phyloP scores from a whole-genome alignment of 148 eudicot genomes.

The Polygonum aviculare region DNA sequence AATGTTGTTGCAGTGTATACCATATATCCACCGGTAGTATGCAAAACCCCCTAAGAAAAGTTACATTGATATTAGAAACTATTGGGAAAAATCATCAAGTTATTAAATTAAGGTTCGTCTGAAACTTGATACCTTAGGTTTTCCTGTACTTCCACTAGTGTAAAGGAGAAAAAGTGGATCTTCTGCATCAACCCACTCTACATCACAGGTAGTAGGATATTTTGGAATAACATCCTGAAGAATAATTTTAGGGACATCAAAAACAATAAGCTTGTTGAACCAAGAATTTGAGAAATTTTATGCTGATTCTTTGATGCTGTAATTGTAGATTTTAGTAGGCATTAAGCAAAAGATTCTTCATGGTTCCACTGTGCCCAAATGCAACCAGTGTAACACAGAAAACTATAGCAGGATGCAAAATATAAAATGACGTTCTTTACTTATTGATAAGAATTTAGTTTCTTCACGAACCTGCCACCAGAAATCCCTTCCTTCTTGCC shows the following conservation, averaged over 20 bases:
- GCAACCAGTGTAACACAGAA: neutral
- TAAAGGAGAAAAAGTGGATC: slow-evolving; percentile 92
- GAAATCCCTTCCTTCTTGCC: slow-evolving; percentile 74
- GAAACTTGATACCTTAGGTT: slow-evolving; percentile 68
- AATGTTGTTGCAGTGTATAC: slow-evolving; percentile 93
- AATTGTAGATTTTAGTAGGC: neutral
- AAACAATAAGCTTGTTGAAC: neutral
- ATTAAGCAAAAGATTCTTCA: neutral
- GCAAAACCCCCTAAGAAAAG: slow-evolving; percentile 73
- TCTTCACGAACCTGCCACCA: slow-evolving; percentile 94
- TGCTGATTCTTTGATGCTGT: neutral
- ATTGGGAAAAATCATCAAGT: slow-evolving; percentile 6
- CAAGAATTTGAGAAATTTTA: neutral
- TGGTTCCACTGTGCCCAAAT: neutral
- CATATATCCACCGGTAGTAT: slow-evolving; percentile 99
- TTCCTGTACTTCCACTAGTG: slow-evolving; percentile 98
- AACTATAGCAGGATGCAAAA: neutral
- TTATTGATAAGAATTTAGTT: neutral
- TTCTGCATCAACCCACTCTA: slow-evolving; percentile 95
- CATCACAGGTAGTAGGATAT: slow-evolving; percentile 66
- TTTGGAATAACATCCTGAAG: slow-evolving; percentile 83
- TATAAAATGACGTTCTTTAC: neutral
- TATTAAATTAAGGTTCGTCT: slow-evolving; percentile 4
- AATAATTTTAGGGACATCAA: neutral
- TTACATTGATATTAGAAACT: slow-evolving; percentile 4